Percentiles rank a stretch among this genome's conserved stretches.
Conservation (phyloP, 2,329 filamentous ascomycete genomes). For the Thermothelomyces thermophilus region DNA sequence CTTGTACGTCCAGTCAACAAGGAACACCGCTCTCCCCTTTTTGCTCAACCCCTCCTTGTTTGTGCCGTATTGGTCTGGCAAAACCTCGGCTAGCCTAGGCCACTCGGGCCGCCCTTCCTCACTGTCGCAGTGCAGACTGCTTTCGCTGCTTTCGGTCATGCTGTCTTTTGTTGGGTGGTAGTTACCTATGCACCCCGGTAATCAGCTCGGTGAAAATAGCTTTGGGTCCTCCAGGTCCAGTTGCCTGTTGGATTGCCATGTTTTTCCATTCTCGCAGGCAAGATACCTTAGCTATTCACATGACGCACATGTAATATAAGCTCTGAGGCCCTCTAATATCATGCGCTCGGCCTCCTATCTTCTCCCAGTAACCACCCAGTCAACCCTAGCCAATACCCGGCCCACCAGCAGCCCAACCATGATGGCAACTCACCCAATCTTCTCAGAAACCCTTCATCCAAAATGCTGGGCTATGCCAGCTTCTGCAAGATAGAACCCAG, state of each 20-base stretch:
- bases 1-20: too few species aligned
- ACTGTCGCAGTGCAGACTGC: background rate
- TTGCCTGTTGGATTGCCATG: too few species aligned
- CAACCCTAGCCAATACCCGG: background rate
- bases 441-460: background rate
- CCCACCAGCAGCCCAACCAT: background rate
- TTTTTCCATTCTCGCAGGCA: background rate
- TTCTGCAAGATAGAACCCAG: too few species aligned
- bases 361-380: background rate
- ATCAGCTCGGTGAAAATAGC: too few species aligned
- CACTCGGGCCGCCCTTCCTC: conserved; percentile 1
- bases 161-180: too few species aligned
- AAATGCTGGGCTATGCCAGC: too few species aligned
- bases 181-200: too few species aligned
- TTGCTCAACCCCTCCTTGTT: background rate
- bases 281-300: background rate
- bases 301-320: too few species aligned
- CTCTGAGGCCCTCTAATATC: too few species aligned
- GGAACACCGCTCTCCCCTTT: background rate
- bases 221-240: too few species aligned
- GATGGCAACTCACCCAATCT: background rate
- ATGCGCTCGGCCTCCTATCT: too few species aligned
- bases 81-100: conserved; percentile 5
- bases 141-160: too few species aligned
- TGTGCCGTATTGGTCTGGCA: background rate